phyloP scores from a whole-genome alignment of 2,329 filamentous ascomycete species.

The Pyrenochaeta sp. region DNA sequence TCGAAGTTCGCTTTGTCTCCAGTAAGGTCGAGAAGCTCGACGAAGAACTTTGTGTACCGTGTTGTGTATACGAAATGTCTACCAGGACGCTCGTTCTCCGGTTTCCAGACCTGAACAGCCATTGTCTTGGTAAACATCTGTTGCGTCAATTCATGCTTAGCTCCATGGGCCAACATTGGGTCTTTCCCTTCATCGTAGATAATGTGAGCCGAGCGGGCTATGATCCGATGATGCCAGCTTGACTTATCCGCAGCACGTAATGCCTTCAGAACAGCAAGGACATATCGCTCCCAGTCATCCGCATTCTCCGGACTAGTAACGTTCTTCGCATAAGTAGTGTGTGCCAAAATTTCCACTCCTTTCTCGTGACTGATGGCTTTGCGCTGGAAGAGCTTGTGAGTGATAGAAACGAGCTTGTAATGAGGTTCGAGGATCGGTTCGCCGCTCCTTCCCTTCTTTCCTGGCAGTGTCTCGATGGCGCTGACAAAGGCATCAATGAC shows the following conservation, averaged over 20 bases:
- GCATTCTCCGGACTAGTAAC: constrained; percentile 58
- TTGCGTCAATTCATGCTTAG: constrained; percentile 80
- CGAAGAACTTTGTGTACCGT: constrained; percentile 84
- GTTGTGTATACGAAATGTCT: constrained; percentile 92
- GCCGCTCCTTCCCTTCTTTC: constrained; percentile 67
- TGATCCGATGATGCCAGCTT: constrained; percentile 95
- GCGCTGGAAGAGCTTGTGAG: constrained; percentile 78
- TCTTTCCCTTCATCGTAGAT: constrained; percentile 66
- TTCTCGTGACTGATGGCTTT: constrained; percentile 55
- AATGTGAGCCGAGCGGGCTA: constrained; percentile 73
- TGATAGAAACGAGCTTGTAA: constrained; percentile 84
- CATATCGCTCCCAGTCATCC: constrained; percentile 67
- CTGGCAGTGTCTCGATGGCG: constrained; percentile 69
- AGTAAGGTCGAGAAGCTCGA: constrained; percentile 75
- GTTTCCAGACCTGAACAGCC: constrained; percentile 94
- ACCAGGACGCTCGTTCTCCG: constrained; percentile 83
- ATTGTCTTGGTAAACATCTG: constrained; percentile 95
- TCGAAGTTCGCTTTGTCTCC: constrained; percentile 80
- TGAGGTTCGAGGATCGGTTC: constrained; percentile 91
- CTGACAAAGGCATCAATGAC: constrained; percentile 66
- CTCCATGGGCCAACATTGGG: constrained; percentile 63
- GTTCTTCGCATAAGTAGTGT: constrained; percentile 65
- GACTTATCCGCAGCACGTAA: constrained; percentile 80
- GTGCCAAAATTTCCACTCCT: constrained; percentile 59
- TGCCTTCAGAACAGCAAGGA: constrained; percentile 67